Evolutionary conservation across 495 filamentous ascomycete genomes (phyloP).

Genomic region (Haplographium delicatum): DNA sequence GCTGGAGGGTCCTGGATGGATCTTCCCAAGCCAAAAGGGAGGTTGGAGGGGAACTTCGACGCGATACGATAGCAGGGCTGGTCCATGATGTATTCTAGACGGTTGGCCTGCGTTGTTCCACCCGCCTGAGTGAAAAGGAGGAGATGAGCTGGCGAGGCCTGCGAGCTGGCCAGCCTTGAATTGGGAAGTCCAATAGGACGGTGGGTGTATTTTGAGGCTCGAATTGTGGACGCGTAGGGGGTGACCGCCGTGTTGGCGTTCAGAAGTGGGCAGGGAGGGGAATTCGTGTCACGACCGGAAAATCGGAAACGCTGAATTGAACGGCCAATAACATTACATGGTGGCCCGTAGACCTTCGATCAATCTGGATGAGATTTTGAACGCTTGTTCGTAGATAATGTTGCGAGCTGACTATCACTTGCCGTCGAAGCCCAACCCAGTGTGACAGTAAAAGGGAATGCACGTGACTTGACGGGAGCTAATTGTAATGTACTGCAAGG

Average conservation of each 20-base stretch:
- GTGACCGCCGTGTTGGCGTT: neutral
- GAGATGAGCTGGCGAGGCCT: slow-evolving; percentile 4
- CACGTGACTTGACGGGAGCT: slow-evolving; percentile 8
- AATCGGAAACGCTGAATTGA: neutral
- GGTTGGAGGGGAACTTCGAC: no score
- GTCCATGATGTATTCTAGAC: no score
- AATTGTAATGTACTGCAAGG: no score
- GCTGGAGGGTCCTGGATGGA: no score
- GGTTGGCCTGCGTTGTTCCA: slow-evolving; percentile 8
- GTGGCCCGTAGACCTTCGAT: neutral
- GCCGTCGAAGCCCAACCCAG: neutral
- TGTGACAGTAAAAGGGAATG: neutral
- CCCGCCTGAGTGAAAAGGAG: neutral
- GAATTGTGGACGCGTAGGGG: slow-evolving; percentile 14
- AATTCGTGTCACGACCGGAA: slow-evolving; percentile 3
- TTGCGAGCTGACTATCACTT: neutral
- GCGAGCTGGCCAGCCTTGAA: slow-evolving; percentile 8
- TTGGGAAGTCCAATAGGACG: slow-evolving; percentile 4
- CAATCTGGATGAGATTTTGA: neutral
- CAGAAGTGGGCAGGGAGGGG: neutral
- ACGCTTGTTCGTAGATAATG: neutral
- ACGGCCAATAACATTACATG: slow-evolving; percentile 2
- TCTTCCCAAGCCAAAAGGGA: no score
- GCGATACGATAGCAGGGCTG: neutral
- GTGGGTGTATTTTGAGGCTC: slow-evolving; percentile 15